phyloP scores from a whole-genome alignment of 2,329 filamentous ascomycete species.

The Aspergillus sp. region DNA sequence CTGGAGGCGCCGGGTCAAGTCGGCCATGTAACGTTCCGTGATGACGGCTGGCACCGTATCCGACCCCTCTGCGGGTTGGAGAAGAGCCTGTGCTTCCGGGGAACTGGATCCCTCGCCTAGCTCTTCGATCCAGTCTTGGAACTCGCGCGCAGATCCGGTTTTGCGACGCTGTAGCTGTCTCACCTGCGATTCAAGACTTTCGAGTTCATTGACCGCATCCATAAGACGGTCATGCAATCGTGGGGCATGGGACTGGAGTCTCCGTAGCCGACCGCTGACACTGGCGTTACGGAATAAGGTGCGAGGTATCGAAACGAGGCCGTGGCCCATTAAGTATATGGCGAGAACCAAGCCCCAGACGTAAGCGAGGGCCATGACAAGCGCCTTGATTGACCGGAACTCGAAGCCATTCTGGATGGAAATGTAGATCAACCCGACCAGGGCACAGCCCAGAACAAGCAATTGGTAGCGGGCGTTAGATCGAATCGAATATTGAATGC shows the following conservation, averaged over 20 bases:
- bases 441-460: slow-evolving; percentile 69
- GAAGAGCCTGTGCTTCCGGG: slow-evolving; percentile 56
- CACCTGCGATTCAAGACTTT: slow-evolving; percentile 79
- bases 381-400: slow-evolving; percentile 71
- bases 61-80: slow-evolving; percentile 31
- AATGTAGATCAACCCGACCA: slow-evolving; percentile 77
- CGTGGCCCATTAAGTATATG: slow-evolving; percentile 97
- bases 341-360: slow-evolving; percentile 88
- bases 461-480: slow-evolving; percentile 87
- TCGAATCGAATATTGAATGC: slow-evolving; percentile 79
- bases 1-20: slow-evolving; percentile 78
- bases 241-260: slow-evolving; percentile 76
- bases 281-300: slow-evolving; percentile 76
- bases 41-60: slow-evolving; percentile 71
- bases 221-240: slow-evolving; percentile 82
- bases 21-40: slow-evolving; percentile 88
- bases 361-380: slow-evolving; percentile 92
- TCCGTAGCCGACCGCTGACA: slow-evolving; percentile 69
- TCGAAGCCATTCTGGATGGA: slow-evolving; percentile 74
- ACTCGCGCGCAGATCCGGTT: slow-evolving; percentile 70
- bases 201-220: slow-evolving; percentile 75
- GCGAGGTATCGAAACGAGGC: slow-evolving; percentile 85
- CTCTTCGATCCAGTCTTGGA: slow-evolving; percentile 95
- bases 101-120: slow-evolving; percentile 73
- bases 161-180: slow-evolving; percentile 77